phyloP scores from a whole-genome alignment of 805 yeast genomes.

The Dipodascopsis uninucleata region DNA sequence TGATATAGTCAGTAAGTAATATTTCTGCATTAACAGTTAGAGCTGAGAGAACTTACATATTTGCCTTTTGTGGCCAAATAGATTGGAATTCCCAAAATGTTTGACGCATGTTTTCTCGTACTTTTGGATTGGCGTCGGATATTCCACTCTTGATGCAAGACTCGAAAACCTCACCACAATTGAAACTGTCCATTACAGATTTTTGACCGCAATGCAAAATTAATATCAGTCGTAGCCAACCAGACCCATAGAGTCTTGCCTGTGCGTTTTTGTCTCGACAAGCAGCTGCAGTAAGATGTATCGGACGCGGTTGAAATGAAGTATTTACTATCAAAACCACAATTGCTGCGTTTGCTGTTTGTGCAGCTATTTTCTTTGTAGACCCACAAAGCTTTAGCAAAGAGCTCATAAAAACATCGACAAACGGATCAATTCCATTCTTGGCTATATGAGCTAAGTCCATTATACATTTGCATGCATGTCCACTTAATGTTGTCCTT shows the following conservation, averaged over 20 bases:
- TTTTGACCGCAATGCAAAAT: conserved; percentile 47
- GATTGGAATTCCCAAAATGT: conserved; percentile 68
- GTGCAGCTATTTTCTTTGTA: conserved; percentile 61
- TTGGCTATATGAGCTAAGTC: conserved; percentile 44
- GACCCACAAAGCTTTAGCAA: conserved; percentile 54
- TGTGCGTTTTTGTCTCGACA: conserved; percentile 66
- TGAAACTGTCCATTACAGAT: conserved; percentile 34
- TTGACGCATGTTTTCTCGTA: conserved; percentile 68
- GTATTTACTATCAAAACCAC: conserved; percentile 43
- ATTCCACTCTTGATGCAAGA: conserved; percentile 58
- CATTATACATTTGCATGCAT: conserved; percentile 72
- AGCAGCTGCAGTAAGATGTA: conserved; percentile 49
- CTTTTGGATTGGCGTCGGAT: conserved; percentile 74
- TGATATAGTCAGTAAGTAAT: conserved; percentile 17
- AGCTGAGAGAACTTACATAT: conserved; percentile 25
- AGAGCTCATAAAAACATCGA: conserved; percentile 49
- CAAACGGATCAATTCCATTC: conserved; percentile 35
- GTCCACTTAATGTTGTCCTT: conserved; percentile 74
- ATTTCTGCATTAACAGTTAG: no score
- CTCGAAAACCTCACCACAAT: conserved; percentile 45
- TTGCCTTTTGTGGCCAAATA: conserved; percentile 53
- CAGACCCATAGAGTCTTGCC: conserved; percentile 65
- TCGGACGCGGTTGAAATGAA: conserved; percentile 50
- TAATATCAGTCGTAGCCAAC: conserved; percentile 64
- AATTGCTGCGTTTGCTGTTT: conserved; percentile 52